These are phyloP conservation scores for Aspergillus indologenus DNA, from an alignment of 495 filamentous ascomycete species.

Conservation along the genomic window DNA sequence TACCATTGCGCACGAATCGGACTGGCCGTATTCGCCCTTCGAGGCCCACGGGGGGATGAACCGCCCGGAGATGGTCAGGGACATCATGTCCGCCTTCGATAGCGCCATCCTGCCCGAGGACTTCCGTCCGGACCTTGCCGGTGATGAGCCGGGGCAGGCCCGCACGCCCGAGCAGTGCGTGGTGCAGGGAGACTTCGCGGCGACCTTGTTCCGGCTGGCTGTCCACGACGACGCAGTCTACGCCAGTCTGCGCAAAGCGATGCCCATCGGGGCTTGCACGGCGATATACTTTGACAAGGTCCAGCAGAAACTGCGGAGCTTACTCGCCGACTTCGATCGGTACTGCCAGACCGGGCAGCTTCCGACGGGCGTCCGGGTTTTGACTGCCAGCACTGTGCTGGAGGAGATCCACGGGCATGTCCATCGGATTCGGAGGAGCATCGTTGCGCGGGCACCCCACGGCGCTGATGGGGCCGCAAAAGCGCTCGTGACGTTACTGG, in stretches of 20 bases:
- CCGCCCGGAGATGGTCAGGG: conserved; percentile 41
- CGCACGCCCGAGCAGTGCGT: conserved; percentile 43
- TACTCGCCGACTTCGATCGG: conserved; percentile 41
- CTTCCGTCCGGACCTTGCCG: conserved; percentile 40
- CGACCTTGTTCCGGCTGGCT: conserved; percentile 50
- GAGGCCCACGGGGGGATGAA: conserved; percentile 34
- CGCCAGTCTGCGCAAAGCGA: conserved; percentile 43
- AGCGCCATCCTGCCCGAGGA: conserved; percentile 42
- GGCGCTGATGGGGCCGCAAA: conserved; percentile 39
- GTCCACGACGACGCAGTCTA: conserved; percentile 47
- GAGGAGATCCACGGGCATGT: conserved; percentile 33
- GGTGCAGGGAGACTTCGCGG: conserved; percentile 48
- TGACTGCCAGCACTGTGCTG: conserved; percentile 36
- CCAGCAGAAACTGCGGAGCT: conserved; percentile 33
- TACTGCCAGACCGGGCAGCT: conserved; percentile 39
- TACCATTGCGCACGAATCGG: conserved; percentile 34
- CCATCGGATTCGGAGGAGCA: conserved; percentile 36
- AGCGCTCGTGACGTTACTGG: conserved; percentile 42
- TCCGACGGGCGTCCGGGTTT: conserved; percentile 13
- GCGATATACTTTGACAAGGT: conserved; percentile 49
- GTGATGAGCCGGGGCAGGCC: conserved; percentile 18
- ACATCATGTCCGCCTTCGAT: conserved; percentile 51
- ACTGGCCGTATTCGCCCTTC: conserved; percentile 36
- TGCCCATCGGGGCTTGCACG: conserved; percentile 46
- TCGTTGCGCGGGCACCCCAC: conserved; percentile 34